Evolutionary conservation across 345 rosid genomes (phyloP).

Genomic region (Luvunga scandens): DNA sequence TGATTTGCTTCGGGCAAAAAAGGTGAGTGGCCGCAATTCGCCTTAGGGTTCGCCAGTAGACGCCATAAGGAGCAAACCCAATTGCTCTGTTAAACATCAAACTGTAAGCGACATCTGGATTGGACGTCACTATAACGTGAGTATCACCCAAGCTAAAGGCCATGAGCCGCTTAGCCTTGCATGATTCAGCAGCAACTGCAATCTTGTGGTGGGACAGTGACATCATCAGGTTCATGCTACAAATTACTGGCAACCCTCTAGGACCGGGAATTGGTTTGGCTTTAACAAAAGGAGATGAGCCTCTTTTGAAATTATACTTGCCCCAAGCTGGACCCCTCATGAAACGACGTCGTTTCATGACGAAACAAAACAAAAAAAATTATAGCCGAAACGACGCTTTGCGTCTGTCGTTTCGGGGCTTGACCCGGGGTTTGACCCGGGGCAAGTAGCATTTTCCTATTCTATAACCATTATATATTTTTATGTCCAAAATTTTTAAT

Average conservation of each 20-base stretch:
- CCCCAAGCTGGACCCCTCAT: constrained; percentile 93
- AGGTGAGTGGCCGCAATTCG: constrained; percentile 61
- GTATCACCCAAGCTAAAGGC: constrained; percentile 72
- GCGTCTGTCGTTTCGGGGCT: too few relatives aligned
- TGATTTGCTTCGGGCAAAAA: constrained; percentile 62
- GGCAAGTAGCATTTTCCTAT: too few relatives aligned
- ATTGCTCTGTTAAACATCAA: constrained; percentile 77
- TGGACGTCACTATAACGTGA: constrained; percentile 60
- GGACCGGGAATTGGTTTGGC: constrained; percentile 63
- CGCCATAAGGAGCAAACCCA: constrained; percentile 76
- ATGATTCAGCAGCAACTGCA: constrained; percentile 36
- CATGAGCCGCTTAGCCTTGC: constrained; percentile 57
- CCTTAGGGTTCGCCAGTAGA: constrained; percentile 71
- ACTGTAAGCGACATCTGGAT: constrained; percentile 63
- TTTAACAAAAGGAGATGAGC: background rate
- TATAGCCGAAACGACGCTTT: too few relatives aligned
- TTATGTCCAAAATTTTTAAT: too few relatives aligned
- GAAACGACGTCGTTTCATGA: too few relatives aligned
- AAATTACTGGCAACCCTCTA: constrained; percentile 58
- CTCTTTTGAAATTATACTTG: constrained; percentile 25
- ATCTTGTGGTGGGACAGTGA: constrained; percentile 58
- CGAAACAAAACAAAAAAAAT: too few relatives aligned
- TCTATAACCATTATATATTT: too few relatives aligned
- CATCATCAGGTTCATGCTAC: constrained; percentile 66
- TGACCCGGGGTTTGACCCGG: too few relatives aligned